Percentiles rank a stretch among this genome's conserved stretches.
These are phyloP conservation scores for Iris macrosiphon DNA, from an alignment of 106 monocot species.

Conservation along the genomic window DNA sequence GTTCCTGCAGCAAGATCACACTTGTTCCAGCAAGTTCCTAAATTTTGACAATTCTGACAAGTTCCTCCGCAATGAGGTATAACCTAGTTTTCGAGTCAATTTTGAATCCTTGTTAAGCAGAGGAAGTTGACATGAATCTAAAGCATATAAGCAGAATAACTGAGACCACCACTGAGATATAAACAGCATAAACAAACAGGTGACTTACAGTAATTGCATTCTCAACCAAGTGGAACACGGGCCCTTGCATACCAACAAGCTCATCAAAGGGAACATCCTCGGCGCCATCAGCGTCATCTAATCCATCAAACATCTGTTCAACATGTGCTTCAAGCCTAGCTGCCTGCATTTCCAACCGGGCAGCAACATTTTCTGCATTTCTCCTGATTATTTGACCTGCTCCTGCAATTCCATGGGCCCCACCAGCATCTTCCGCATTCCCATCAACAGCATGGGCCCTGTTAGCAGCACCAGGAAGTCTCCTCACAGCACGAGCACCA, in stretches of 20 bases:
- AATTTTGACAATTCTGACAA: too few species aligned
- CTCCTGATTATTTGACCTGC: constrained; percentile 82
- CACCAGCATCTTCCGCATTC: constrained; percentile 76
- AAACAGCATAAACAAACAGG: constrained; percentile 1
- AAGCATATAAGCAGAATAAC: too few species aligned
- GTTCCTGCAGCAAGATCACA: too few species aligned
- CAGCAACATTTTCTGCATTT: constrained; percentile 99
- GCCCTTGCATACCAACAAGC: constrained; percentile 99
- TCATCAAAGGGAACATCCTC: constrained; percentile 99
- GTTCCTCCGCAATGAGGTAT: too few species aligned
- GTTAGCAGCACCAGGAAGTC: constrained; percentile 56
- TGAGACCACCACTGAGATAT: too few species aligned
- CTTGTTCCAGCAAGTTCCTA: too few species aligned
- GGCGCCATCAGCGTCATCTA: constrained; percentile 98
- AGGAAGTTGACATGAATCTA: too few species aligned
- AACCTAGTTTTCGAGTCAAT: too few species aligned
- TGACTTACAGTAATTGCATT: constrained; percentile 95
- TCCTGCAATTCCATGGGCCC: constrained; percentile 74
- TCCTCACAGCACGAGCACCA: constrained; percentile 76
- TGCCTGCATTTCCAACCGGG: constrained; percentile 89
- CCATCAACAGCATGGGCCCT: constrained; percentile 53
- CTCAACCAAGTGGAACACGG: constrained; percentile 94
- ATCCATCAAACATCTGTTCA: constrained; percentile 99
- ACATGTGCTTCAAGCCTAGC: constrained; percentile 95
- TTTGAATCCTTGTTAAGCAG: too few species aligned